Evolutionary conservation across 352 stramenopile genomes (phyloP), one percentile per base, ranked within the genome.

Genomic region (Pythium phragmitis): DNA sequence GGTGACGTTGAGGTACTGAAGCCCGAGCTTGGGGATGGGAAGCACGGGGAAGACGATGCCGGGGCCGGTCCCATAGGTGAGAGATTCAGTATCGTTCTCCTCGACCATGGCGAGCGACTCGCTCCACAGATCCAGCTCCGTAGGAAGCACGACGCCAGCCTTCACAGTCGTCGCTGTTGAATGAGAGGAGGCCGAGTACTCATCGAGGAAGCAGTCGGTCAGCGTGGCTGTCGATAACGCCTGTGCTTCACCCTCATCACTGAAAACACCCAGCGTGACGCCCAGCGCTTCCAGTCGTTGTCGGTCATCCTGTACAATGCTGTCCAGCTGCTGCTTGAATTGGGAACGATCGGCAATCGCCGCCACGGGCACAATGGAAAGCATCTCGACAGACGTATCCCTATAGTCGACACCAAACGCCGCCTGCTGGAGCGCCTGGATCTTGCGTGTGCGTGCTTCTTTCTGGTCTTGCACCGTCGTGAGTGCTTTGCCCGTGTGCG

Each of bases 1-100:
- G 11, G 83, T 62, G 42, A 98, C 71, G 16, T 96, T 98, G 17
- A 99, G 74, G 67, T 97, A 99, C 69, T 98, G 92, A 21, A 98
- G 69, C 57, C 91, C 96, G n/a, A 99, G 78, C 74, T 98, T 99
- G 14, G 92, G 94, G 34, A 99, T 69, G 5, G 92, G 82, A 13
- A 98, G 67, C 3, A 92, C 1, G 2, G 73, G 75, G 19, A 85
- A 76, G 55, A 89, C 37, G 30, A 73, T 72, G 4, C 51, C 16
- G 36, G 80, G 57, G 17, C 74, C 68, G 23, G 89, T 74, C 4
- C 60, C 63, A 52, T 81, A 91, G 1, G 87, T 59, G 2, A 48
- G 39, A 16, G 51, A 57, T 14, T 23, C 14, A 19, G 3, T 12
- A 7, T 46, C 39, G 52, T 49, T 13, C 36, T 53, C 28, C 61